Base-by-base conservation (phyloP, 2,329 filamentous ascomycete species). In the Aspergillus novofumigatus region DNA sequence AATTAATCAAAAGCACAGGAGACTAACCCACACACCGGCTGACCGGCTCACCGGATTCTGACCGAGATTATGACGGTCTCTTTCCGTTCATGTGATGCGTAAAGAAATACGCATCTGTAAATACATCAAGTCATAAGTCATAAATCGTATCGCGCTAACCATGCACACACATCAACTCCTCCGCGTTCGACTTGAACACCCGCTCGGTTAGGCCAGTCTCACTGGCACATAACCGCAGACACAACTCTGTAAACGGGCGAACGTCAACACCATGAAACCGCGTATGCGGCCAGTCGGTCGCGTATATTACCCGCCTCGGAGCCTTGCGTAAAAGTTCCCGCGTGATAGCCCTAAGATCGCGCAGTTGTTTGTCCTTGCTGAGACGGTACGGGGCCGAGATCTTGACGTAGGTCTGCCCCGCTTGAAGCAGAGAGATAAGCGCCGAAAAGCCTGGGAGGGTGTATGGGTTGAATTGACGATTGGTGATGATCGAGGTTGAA, bases 281-380 rank as follows among this genome's bases (percentile, higher is more conserved):
- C 3, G 85, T 87, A 67, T 87, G 84, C 21, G 85, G 85, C 85
- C 84, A 87, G 63, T 87, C 84, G 0, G 82, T 84, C 1, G 83
- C 83, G 67, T 84, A 87, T 0, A 86, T 78, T 9, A 84, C 73
- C 17, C 78, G 73, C 23, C 76, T 69, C 2, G 74, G 75, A 10
- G 76, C 79, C 4, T 77, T 68, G 3, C 68, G 67, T 35, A 86
- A 62, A 7, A 86, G 69, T 62, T 85, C 80, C 14, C 67, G 71
- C 8, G 77, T 78, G 42, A 86, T 69, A 1, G 75, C 75, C 53
- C 81, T 77, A 3, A 84, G 61, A 49, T 81, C 75, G 28, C 69
- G 71, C 57, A 80, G 74, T 23, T 77, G 64, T 6, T 71, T 68
- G 52, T 80, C 75, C 44, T 73, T 69, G 49, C 77, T 80, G 38